These are phyloP conservation scores for Pochonia chlamydosporia DNA, from an alignment of 2,329 filamentous ascomycete species.

Conservation along the genomic window DNA sequence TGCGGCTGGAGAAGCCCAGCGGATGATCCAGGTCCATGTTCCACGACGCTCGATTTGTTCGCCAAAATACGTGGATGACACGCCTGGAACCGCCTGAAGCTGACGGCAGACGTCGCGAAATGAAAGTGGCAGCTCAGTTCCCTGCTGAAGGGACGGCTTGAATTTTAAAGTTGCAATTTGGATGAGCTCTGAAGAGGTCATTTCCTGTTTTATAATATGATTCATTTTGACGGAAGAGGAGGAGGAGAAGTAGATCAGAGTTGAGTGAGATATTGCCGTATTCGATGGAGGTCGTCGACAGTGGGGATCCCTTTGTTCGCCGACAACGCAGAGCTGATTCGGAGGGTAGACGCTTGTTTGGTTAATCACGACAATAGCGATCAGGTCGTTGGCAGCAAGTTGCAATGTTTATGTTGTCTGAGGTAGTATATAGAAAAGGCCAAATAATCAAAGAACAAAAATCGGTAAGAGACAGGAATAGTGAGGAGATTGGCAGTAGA, in stretches of 20 bases:
- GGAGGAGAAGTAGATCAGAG: background rate
- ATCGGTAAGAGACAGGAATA: too few species aligned
- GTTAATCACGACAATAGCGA: too few species aligned
- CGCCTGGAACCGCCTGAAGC: constrained; percentile 26
- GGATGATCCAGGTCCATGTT: constrained; percentile 25
- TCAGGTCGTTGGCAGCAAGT: too few species aligned
- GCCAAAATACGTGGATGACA: constrained; percentile 27
- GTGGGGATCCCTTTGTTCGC: too few species aligned
- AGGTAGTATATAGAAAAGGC: too few species aligned
- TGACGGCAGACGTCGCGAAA: constrained; percentile 18
- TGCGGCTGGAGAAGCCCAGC: constrained; percentile 27
- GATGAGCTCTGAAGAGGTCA: constrained; percentile 21
- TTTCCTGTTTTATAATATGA: constrained; percentile 14
- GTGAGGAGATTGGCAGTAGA: too few species aligned
- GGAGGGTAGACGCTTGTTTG: too few species aligned
- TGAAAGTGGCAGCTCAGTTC: constrained; percentile 12
- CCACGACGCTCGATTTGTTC: constrained; percentile 27
- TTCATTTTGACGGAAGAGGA: constrained; percentile 4
- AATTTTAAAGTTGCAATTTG: constrained; percentile 27
- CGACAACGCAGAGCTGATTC: too few species aligned
- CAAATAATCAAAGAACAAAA: too few species aligned
- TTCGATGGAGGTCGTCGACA: too few species aligned
- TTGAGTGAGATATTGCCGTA: too few species aligned
- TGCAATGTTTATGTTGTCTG: too few species aligned
- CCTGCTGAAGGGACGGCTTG: constrained; percentile 19